Percentiles rank a stretch among this genome's conserved stretches.
Conservation (phyloP, 305 asterid species). For the Striga hermonthica region DNA sequence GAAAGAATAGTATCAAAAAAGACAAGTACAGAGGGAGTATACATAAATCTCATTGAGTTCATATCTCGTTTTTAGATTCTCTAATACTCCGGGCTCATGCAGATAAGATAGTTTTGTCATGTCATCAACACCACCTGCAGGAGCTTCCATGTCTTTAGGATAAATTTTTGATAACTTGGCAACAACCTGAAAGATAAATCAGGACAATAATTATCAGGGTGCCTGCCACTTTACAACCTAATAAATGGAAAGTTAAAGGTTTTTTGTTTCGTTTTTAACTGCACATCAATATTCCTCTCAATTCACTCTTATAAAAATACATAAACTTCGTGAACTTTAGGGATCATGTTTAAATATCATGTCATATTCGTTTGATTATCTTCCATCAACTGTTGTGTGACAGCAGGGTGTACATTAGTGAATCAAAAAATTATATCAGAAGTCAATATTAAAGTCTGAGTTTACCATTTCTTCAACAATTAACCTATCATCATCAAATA, state of each 20-base stretch:
- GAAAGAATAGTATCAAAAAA: constrained; percentile 14
- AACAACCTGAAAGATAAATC: constrained; percentile 50
- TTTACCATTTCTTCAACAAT: neutral
- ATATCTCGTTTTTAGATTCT: constrained; percentile 82
- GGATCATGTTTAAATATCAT: neutral
- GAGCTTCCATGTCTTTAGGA: constrained; percentile 95
- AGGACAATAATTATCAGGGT: constrained; percentile 23
- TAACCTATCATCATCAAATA: no score
- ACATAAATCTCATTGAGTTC: constrained; percentile 98
- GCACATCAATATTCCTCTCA: constrained; percentile 7
- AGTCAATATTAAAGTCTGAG: constrained; percentile 12
- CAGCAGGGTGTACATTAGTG: constrained; percentile 13
- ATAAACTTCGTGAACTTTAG: constrained; percentile 4
- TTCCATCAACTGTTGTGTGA: constrained; percentile 14
- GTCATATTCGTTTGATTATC: constrained; percentile 8
- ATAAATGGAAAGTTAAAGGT: neutral
- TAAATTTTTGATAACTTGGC: constrained; percentile 70
- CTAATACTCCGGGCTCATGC: constrained; percentile 98
- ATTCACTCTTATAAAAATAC: neutral
- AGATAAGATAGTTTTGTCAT: constrained; percentile 95
- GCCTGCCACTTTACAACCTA: neutral
- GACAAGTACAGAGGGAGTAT: constrained; percentile 28
- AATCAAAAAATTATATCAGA: constrained; percentile 14
- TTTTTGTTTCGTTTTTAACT: constrained; percentile 5
- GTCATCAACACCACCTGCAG: constrained; percentile 98